phyloP scores from a whole-genome alignment of 2,329 filamentous ascomycete species.

The Fragosphaeria purpurea region DNA sequence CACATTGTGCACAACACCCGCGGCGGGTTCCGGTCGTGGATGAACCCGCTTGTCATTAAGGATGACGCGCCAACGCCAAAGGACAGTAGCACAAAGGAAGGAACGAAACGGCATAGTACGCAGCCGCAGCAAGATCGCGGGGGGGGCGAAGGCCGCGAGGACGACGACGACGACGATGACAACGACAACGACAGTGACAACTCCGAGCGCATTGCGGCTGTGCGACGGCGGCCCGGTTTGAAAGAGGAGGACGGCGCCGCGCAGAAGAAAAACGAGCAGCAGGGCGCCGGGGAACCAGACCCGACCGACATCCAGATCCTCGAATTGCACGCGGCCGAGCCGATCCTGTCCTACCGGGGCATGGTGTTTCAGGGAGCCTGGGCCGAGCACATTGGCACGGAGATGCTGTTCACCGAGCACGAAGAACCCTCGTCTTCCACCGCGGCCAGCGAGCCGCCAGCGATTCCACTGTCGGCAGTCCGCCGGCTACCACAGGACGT shows the following conservation, averaged over 20 bases:
- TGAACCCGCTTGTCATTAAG: slow-evolving; percentile 18
- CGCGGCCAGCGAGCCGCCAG: too few species aligned
- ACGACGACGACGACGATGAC: slow-evolving; percentile 1
- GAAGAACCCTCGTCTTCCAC: neutral
- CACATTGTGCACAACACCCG: slow-evolving; percentile 27
- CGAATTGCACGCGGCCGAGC: slow-evolving; percentile 67
- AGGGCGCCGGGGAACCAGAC: slow-evolving; percentile 1
- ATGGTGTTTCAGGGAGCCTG: slow-evolving; percentile 72
- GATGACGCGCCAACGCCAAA: slow-evolving; percentile 12
- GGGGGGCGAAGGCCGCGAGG: slow-evolving; percentile 11
- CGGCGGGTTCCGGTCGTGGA: slow-evolving; percentile 35
- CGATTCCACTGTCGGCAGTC: neutral
- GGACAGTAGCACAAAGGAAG: slow-evolving; percentile 6
- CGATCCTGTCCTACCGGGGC: slow-evolving; percentile 70
- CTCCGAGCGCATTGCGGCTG: too few species aligned
- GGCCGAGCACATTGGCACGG: slow-evolving; percentile 75
- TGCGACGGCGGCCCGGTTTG: slow-evolving; percentile 2
- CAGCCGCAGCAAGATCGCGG: neutral
- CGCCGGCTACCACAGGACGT: slow-evolving; percentile 11
- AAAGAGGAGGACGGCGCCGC: neutral
- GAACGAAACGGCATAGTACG: slow-evolving; percentile 11
- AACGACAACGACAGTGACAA: neutral
- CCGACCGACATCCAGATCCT: slow-evolving; percentile 61
- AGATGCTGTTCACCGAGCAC: slow-evolving; percentile 58
- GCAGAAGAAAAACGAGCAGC: neutral